A percentile compares a stretch with the other conserved stretches of the same genome.
phyloP scores from a whole-genome alignment of 208 protist genomes.

The Acanthamoeba lenticulata region DNA sequence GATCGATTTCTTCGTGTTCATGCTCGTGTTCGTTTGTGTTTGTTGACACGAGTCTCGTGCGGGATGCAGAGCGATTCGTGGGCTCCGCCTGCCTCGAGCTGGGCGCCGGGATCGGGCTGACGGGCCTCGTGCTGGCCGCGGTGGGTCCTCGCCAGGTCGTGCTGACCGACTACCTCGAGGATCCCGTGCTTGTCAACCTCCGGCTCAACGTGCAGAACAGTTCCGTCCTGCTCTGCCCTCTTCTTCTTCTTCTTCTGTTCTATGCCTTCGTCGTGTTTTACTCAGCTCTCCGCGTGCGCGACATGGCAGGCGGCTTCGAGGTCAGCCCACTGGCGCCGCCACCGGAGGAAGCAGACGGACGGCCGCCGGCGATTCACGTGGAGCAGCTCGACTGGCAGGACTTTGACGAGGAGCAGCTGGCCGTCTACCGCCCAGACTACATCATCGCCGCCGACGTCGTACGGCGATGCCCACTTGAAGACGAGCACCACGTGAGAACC shows the following conservation, averaged over 20 bases:
- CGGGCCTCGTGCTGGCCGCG: neutral
- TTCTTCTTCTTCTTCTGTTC: neutral
- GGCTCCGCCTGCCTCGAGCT: neutral
- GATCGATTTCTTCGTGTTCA: neutral
- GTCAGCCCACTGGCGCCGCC: neutral
- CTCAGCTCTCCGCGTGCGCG: too few relatives aligned
- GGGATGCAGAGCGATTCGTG: neutral
- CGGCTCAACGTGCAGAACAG: constrained; percentile 46
- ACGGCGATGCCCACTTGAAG: neutral
- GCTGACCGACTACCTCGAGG: constrained; percentile 36
- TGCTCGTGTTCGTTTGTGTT: neutral
- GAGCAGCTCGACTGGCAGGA: constrained; percentile 28
- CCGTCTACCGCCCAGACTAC: neutral
- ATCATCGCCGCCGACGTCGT: constrained; percentile 52
- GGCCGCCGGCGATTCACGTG: neutral
- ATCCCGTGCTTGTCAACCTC: constrained; percentile 31
- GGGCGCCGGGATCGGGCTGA: constrained; percentile 17
- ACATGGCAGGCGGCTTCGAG: neutral
- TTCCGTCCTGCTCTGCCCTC: neutral
- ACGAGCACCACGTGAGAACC: neutral
- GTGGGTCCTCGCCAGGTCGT: constrained; percentile 8
- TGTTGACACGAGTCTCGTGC: neutral
- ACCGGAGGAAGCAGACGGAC: neutral
- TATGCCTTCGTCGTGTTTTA: neutral
- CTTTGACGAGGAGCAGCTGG: neutral